Evolutionary conservation across 495 filamentous ascomycete genomes (phyloP).

Genomic region (Geopyxis carbonaria): DNA sequence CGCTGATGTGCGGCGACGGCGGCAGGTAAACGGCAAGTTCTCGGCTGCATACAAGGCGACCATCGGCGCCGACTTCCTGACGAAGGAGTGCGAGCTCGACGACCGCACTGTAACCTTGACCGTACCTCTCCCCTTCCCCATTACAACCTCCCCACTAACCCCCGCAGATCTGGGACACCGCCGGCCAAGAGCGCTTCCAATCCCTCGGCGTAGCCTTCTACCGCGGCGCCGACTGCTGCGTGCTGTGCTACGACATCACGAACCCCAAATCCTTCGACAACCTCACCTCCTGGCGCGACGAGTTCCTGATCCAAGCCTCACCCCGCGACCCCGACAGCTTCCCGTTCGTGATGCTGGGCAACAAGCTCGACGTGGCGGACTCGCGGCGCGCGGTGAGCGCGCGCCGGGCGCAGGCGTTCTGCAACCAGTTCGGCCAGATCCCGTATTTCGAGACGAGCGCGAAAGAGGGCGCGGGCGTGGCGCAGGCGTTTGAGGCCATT

Average conservation of each 20-base stretch:
- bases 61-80: constrained; percentile 95
- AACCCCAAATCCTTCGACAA: constrained; percentile 98
- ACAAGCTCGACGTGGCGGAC: constrained; percentile 97
- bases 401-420: constrained; percentile 90
- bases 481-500: constrained; percentile 90
- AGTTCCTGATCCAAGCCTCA: constrained; percentile 93
- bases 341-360: constrained; percentile 86
- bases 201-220: constrained; percentile 96
- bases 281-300: constrained; percentile 92
- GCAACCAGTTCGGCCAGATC: constrained; percentile 87
- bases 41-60: constrained; percentile 98
- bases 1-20: constrained; percentile 3
- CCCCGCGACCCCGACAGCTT: constrained; percentile 93
- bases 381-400: constrained; percentile 80
- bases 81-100: constrained; percentile 90
- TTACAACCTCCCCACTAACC: too few relatives aligned
- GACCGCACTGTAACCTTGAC: constrained; percentile 96
- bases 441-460: constrained; percentile 98
- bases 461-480: constrained; percentile 93
- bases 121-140: constrained; percentile 34
- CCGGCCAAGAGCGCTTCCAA: constrained; percentile 93
- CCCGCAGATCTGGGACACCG: constrained; percentile 84
- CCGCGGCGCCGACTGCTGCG: constrained; percentile 93
- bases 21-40: constrained; percentile 99
- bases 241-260: constrained; percentile 94